Evolutionary conservation across 2,329 filamentous ascomycete species (phyloP).

Genomic region (Talaromyces sp.): DNA sequence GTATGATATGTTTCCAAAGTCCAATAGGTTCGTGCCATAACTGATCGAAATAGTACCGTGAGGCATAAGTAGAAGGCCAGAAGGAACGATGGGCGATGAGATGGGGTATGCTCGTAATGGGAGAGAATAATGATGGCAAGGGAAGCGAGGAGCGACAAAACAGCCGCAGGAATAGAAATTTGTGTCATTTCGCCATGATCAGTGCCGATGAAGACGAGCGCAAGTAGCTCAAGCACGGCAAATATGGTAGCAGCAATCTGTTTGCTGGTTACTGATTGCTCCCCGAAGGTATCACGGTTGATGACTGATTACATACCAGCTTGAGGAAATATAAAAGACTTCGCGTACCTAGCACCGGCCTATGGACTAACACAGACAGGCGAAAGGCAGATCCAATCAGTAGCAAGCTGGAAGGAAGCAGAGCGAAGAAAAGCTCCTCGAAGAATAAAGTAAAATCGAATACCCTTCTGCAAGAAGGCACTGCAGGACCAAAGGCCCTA

Average conservation of each 20-base stretch:
- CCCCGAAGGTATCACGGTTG: background rate
- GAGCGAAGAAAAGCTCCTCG: background rate
- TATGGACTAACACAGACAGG: background rate
- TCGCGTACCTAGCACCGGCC: background rate
- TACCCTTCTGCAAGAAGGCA: background rate
- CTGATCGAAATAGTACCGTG: conserved; percentile 1
- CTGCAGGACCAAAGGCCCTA: background rate
- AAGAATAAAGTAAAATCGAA: conserved; percentile 7
- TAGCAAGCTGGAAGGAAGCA: background rate
- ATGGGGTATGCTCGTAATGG: conserved; percentile 9
- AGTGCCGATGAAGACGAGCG: conserved; percentile 5
- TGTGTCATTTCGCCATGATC: background rate
- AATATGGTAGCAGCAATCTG: background rate
- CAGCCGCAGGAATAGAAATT: conserved; percentile 1
- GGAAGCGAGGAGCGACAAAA: conserved; percentile 1
- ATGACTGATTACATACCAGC: background rate
- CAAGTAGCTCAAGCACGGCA: background rate
- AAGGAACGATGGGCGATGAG: conserved; percentile 5
- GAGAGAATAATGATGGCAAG: conserved; percentile 3
- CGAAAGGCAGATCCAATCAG: conserved; percentile 7
- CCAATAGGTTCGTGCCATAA: conserved; percentile 4
- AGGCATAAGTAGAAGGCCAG: conserved; percentile 5
- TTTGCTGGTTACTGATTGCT: background rate
- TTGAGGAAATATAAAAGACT: conserved; percentile 5
- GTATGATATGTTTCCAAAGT: conserved; percentile 3